Evolutionary conservation across 371 early-diverging fungal genomes (phyloP).

Genomic region (Rhizoclosmatium hyalinum): DNA sequence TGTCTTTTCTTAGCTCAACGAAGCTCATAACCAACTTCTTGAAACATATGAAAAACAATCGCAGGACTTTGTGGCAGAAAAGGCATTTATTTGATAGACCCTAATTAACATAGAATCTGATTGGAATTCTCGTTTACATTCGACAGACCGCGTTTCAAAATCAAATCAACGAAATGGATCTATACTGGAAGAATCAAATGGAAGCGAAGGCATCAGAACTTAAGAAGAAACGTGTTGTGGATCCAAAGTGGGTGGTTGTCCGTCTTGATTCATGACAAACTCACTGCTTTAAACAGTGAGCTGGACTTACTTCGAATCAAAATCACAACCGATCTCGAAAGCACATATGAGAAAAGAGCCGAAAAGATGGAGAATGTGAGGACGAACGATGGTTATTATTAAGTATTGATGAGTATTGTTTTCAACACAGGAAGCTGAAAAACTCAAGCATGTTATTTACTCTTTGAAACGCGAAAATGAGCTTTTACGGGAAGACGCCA

Average conservation of each 20-base stretch:
- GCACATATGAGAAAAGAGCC: slow-evolving; percentile 16
- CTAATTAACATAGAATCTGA: neutral
- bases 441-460: slow-evolving; percentile 20
- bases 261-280: neutral
- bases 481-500: slow-evolving; percentile 17
- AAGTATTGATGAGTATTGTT: neutral
- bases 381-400: neutral
- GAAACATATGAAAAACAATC: slow-evolving; percentile 22
- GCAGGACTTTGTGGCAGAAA: slow-evolving; percentile 24
- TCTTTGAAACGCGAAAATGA: slow-evolving; percentile 31
- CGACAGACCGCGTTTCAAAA: slow-evolving; percentile 26
- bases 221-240: slow-evolving; percentile 10
- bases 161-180: slow-evolving; percentile 28
- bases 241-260: slow-evolving; percentile 5
- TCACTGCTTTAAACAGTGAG: slow-evolving; percentile 19
- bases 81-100: neutral
- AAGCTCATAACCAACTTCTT: slow-evolving; percentile 20
- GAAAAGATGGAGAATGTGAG: slow-evolving; percentile 16
- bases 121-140: neutral
- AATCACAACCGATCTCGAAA: slow-evolving; percentile 13
- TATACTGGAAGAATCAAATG: slow-evolving; percentile 21
- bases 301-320: slow-evolving; percentile 14
- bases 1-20: slow-evolving; percentile 24
- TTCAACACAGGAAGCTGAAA: slow-evolving; percentile 28
- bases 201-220: slow-evolving; percentile 19